Evolutionary conservation across 495 filamentous ascomycete genomes (phyloP), one percentile per base, ranked within the genome.

Genomic region (Lepraria neglecta): DNA sequence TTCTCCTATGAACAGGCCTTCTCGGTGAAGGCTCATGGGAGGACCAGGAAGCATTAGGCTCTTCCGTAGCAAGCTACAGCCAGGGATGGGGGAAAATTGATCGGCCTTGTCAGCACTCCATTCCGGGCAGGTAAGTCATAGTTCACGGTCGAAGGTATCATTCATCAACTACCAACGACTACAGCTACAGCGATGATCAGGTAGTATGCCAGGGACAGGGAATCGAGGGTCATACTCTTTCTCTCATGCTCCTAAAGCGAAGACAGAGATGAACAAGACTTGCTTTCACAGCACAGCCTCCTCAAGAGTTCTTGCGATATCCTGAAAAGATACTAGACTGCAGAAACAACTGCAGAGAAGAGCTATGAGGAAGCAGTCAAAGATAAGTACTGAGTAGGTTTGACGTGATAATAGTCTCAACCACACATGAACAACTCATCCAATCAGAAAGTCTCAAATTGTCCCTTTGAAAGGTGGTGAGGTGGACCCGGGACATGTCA

Each of bases 381-480:
- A 15, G 40, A 42, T 38, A 42, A 27, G 19, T 33, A 50, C 35
- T 35, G 24, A 24, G 24, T 30, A 19, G 19, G 31, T 44, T 9
- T 24, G 35, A 15, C 17, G 40, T 31, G 53, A 38, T 38, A 61
- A 47, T 17, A 27, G 42, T 57, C 35, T 27, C 38, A 43, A 57
- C 0, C 9, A 53, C 24, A 42, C 24, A 9, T 17, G 35, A 17
- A 66, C 64, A 63, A 65, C 58, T 28, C 46, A 19, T 71, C 77
- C 76, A 74, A 77, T 78, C 77, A 78, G 76, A 71, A 64, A 58
- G 61, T 71, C 57, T 78, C 75, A 75, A 56, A 76, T 69, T 76
- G 73, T 67, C 69, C 76, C 65, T 10, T 71, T 62, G 48, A 61
- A 75, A 74, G 75, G 74, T 77, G 75, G 74, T 76, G 71, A 72